Conservation (phyloP, 192 early-diverging fungal species). For the Umbelopsis vinacea region DNA sequence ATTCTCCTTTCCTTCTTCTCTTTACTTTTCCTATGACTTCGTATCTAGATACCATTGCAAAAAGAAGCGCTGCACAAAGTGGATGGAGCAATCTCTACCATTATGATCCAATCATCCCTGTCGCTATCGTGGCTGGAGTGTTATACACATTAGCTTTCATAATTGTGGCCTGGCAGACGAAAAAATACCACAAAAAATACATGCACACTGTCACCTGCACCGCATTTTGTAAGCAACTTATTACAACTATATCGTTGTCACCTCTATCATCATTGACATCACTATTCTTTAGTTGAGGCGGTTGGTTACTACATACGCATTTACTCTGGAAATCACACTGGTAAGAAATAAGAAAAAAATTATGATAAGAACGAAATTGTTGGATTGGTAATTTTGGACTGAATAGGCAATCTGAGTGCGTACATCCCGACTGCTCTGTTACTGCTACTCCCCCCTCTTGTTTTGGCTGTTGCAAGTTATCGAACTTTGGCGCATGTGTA, state of each 20-base stretch:
- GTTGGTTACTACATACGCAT: conserved; percentile 13
- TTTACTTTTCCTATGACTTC: background rate
- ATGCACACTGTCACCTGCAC: conserved; percentile 10
- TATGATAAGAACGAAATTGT: background rate
- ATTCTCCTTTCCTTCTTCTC: background rate
- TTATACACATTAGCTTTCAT: background rate
- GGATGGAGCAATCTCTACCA: conserved; percentile 7
- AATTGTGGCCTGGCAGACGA: background rate
- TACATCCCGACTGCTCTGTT: conserved; percentile 15
- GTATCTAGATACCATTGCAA: background rate
- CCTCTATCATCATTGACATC: background rate
- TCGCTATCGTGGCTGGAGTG: background rate
- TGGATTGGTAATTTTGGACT: background rate
- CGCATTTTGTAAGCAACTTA: conserved; percentile 1
- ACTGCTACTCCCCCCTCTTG: conserved; percentile 20
- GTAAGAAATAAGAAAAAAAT: background rate
- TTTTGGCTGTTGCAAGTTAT: conserved; percentile 23
- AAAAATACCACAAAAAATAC: conserved; percentile 4
- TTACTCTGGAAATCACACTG: conserved; percentile 10
- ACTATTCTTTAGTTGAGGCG: background rate
- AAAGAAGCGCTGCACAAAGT: background rate
- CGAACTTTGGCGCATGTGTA: conserved; percentile 16
- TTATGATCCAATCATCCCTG: conserved; percentile 10
- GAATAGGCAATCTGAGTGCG: background rate
- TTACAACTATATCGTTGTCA: too few relatives aligned